These are phyloP conservation scores for Lenwebbia sp. DNA, from an alignment of 345 rosid genomes.

Conservation along the genomic window DNA sequence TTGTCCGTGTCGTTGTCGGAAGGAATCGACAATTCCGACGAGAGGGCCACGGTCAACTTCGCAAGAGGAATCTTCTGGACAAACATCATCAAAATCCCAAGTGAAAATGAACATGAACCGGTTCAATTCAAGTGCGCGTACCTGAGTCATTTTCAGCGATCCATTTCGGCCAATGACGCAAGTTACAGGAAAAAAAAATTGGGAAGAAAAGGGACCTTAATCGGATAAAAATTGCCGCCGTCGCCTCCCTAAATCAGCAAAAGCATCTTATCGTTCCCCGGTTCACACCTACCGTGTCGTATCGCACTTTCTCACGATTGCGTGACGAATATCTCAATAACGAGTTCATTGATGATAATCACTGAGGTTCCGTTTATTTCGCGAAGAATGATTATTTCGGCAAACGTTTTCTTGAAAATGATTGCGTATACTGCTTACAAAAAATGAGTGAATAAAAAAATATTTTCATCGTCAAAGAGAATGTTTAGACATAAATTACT, in stretches of 20 bases:
- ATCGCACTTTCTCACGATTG: neutral
- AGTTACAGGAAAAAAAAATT: neutral
- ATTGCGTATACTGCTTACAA: no score
- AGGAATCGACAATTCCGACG: neutral
- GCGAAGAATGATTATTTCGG: no score
- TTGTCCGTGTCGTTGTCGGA: neutral
- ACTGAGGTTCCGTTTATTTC: no score
- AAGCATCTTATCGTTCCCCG: neutral
- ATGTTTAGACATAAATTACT: no score
- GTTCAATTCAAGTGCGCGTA: neutral
- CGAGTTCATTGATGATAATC: no score
- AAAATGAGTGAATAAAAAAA: no score
- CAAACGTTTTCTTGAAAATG: no score
- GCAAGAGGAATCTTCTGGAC: neutral
- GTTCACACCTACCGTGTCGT: neutral
- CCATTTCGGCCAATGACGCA: neutral
- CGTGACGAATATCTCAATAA: accelerated
- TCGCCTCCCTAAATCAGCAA: neutral
- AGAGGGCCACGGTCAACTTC: neutral
- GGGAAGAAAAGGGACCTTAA: neutral
- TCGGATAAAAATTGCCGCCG: neutral
- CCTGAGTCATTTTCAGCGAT: neutral
- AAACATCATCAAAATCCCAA: neutral
- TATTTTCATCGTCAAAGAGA: no score
- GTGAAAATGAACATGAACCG: neutral